Conservation (phyloP, 108 stramenopile genomes). For the Bacterosira constricta region DNA sequence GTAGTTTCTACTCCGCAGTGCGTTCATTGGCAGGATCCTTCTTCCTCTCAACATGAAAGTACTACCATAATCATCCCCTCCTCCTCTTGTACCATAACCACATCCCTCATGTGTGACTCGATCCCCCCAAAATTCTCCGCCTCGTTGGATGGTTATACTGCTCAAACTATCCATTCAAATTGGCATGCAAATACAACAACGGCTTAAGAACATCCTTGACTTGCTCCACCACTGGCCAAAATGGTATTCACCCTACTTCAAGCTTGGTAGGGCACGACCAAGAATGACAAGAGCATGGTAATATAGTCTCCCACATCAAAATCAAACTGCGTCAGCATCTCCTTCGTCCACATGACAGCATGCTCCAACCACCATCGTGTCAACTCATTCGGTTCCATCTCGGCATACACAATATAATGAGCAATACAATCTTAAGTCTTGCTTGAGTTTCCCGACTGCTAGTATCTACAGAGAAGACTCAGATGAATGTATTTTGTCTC, state of each 20-base stretch:
- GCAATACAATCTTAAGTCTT: no score
- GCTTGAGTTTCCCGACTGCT: no score
- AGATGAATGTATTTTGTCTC: no score
- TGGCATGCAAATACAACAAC: conserved; percentile 74
- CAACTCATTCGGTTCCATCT: conserved; percentile 48
- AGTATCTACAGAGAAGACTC: no score
- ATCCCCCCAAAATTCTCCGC: conserved; percentile 43
- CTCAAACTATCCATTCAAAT: conserved; percentile 39
- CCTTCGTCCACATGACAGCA: conserved; percentile 73
- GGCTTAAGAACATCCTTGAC: conserved; percentile 47
- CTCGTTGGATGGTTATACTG: conserved; percentile 45
- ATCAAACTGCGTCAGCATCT: conserved; percentile 28
- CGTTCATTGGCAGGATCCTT: no score
- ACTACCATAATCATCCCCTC: no score
- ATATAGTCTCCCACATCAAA: no score
- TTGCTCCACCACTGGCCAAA: conserved; percentile 52
- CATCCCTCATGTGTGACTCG: conserved; percentile 47
- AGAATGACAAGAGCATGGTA: conserved; percentile 73
- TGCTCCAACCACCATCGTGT: conserved; percentile 49
- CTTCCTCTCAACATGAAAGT: no score
- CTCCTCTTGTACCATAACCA: conserved; percentile 11
- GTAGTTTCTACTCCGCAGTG: no score
- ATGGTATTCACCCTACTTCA: conserved; percentile 59
- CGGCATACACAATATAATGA: no score
- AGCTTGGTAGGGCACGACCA: conserved; percentile 67